Percentiles rank a stretch among this genome's conserved stretches.
These are phyloP conservation scores for Argentina anserina DNA, from an alignment of 306 rosid genomes.

Conservation along the genomic window DNA sequence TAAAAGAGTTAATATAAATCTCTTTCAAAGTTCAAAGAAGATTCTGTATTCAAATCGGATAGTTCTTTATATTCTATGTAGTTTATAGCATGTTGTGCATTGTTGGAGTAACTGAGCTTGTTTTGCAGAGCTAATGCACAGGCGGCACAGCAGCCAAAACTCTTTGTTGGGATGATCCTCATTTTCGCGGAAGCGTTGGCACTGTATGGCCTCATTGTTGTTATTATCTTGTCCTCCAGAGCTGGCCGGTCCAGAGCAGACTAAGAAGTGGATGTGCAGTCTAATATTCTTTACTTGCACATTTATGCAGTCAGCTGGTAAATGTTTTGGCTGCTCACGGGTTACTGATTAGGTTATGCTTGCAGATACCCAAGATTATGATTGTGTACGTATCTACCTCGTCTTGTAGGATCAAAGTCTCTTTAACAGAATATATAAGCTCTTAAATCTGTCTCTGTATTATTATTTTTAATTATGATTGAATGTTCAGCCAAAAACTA, in stretches of 20 bases:
- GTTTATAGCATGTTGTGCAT: background rate
- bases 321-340: background rate
- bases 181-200: slow-evolving; percentile 76
- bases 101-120: background rate
- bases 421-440: background rate
- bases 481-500: background rate
- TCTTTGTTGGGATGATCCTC: slow-evolving; percentile 64
- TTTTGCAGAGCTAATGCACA: slow-evolving; percentile 56
- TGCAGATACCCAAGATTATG: too few species aligned
- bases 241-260: slow-evolving; percentile 80
- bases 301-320: background rate
- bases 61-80: background rate
- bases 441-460: background rate
- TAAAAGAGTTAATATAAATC: too few species aligned
- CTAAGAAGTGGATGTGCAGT: slow-evolving; percentile 15
- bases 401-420: background rate
- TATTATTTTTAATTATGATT: too few species aligned
- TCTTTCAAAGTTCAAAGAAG: too few species aligned
- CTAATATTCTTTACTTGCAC: background rate
- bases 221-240: slow-evolving; percentile 64
- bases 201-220: slow-evolving; percentile 71
- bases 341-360: background rate
- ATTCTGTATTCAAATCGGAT: too few species aligned
- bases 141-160: slow-evolving; percentile 76
- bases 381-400: too few species aligned